Evolutionary conservation across 345 rosid genomes (phyloP).

Genomic region (Eucalyptus pauciflora): DNA sequence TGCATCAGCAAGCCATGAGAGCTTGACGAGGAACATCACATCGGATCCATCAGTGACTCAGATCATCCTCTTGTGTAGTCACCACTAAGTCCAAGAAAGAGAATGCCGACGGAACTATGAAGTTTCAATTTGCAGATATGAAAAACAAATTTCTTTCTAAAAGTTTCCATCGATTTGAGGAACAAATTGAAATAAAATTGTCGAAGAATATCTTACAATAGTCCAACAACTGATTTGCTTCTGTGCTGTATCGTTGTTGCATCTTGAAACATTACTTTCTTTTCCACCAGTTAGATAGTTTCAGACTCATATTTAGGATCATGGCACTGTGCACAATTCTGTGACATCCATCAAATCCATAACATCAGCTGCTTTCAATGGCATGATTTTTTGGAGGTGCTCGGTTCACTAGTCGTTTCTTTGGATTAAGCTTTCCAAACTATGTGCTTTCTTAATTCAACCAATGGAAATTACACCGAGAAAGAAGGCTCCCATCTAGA

Average conservation of each 20-base stretch:
- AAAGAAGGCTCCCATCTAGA: not conserved
- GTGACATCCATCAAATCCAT: not conserved
- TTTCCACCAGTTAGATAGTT: not conserved
- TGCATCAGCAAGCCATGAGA: not conserved
- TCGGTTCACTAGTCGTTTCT: not conserved
- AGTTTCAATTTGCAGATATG: not conserved
- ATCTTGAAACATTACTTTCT: not conserved
- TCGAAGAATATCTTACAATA: not conserved
- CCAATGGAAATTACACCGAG: not conserved
- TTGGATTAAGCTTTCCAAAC: not conserved
- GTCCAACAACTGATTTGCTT: not conserved
- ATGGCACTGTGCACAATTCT: not conserved
- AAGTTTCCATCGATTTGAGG: not conserved
- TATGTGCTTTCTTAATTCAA: not conserved
- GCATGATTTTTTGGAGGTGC: not conserved
- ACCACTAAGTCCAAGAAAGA: not conserved
- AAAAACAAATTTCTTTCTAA: not conserved
- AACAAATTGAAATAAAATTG: not conserved
- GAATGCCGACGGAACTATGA: not conserved
- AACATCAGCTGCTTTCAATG: not conserved
- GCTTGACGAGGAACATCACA: not conserved
- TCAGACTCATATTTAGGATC: not conserved
- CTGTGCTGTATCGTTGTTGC: not conserved
- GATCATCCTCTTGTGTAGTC: not conserved
- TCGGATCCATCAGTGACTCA: not conserved